phyloP scores from a whole-genome alignment of 257 asterid genomes.

The Fraxinus anomala region DNA sequence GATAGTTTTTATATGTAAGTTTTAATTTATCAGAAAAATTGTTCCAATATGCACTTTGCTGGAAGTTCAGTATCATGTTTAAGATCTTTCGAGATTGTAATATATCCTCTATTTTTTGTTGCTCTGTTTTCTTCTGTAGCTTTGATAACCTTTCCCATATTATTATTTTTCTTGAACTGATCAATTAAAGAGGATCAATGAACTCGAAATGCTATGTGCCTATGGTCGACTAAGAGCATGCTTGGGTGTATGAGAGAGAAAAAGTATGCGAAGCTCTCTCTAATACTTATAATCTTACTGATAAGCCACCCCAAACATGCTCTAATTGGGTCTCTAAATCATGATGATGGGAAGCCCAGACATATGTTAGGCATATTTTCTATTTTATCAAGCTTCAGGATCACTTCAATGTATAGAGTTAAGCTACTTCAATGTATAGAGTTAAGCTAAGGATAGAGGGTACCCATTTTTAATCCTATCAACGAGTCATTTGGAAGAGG shows the following conservation, averaged over 20 bases:
- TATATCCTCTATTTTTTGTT: neutral
- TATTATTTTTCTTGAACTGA: neutral
- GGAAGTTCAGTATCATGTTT: neutral
- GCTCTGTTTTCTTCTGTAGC: neutral
- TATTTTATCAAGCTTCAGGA: neutral
- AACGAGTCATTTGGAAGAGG: neutral
- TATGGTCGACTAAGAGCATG: neutral
- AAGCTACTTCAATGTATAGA: neutral
- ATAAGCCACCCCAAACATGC: neutral
- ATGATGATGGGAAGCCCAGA: neutral
- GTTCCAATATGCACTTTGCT: neutral
- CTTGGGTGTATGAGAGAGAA: neutral
- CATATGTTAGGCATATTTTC: neutral
- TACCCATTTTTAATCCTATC: neutral
- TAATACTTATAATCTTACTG: neutral
- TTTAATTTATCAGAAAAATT: too few species aligned
- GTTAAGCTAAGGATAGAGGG: neutral
- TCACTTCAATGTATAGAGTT: neutral
- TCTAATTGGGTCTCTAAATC: neutral
- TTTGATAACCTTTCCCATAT: neutral
- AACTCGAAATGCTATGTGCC: neutral
- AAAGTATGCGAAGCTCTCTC: neutral
- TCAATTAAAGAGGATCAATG: neutral
- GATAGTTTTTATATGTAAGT: neutral
- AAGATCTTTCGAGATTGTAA: neutral